Base-by-base conservation (phyloP, 306 rosid genomes). In the Cucurbita argyrosperma region DNA sequence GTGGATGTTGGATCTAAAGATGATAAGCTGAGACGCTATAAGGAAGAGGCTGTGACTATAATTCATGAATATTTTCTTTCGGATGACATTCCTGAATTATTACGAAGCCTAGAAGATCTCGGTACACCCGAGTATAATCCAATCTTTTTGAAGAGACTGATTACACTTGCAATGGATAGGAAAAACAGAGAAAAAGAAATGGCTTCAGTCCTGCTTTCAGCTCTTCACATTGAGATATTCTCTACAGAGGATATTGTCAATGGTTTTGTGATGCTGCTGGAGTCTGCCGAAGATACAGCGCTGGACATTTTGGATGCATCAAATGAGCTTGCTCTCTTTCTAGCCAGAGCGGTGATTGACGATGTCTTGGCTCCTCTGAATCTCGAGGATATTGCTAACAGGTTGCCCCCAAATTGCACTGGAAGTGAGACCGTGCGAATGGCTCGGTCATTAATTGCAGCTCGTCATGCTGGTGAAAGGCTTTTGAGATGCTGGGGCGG, bases 381-480 rank as follows among this genome's bases (percentile, higher is more conserved):
- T 80, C 77, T 94, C 57, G 99, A 88, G 63, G 99, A 94, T 84
- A 91, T 94, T 21, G 83, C 87, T 81, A 75, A 84, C 83, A 87
- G 83, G 82, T 75, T 94, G 68, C 83, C 89, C 5, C 87, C 82
- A 38, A 85, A 83, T 56, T 83, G 90, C 78, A 88, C 95, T 38
- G 99, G 95, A 9, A 82, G 87, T 62, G 96, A 91, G 77, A 94
- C 97, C 8, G 96, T 91, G 63, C 88, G 92, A 0, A 85, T 89
- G 89, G 92, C 96, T 47, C 90, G 88, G 2, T 80, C 96, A 39
- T 87, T 94, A 8, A 79, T 84, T 75, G 84, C 89, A 75, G 99
- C 99, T 26, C 97, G 99, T 23, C 99, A 94, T 77, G 96, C 99
- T 3, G 99, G 99, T 49, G 99, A 94, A 87, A 85, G 99, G 83